Evolutionary conservation across 257 asterid species (phyloP).

Genomic region (Mentha longifolia): DNA sequence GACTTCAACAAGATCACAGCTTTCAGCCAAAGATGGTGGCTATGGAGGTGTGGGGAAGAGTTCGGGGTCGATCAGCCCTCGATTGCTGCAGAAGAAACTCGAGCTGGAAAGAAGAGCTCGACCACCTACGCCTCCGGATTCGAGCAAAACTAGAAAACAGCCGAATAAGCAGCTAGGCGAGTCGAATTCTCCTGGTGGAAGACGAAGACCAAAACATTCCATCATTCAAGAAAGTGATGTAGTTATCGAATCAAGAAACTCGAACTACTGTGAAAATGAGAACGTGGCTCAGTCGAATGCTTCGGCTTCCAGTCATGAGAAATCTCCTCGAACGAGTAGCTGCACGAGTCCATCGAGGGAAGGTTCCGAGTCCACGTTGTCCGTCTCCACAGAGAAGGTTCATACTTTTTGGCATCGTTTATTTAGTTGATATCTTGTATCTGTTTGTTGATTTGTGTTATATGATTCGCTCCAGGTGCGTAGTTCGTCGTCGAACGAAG

Average conservation of each 20-base stretch:
- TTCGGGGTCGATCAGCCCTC: slow-evolving; percentile 73
- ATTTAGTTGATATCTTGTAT: background rate
- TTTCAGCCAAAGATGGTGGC: slow-evolving; percentile 54
- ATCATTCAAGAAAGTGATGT: slow-evolving; percentile 41
- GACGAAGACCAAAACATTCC: slow-evolving; percentile 56
- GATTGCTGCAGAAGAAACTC: slow-evolving; percentile 68
- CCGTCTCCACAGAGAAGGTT: slow-evolving; percentile 55
- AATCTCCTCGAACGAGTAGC: slow-evolving; percentile 39
- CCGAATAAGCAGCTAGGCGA: slow-evolving; percentile 61
- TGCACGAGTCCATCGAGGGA: slow-evolving; percentile 27
- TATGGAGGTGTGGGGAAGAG: slow-evolving; percentile 46
- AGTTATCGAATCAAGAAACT: slow-evolving; percentile 44
- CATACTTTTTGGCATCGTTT: slow-evolving; percentile 23
- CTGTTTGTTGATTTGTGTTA: slow-evolving; percentile 30
- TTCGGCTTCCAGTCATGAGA: slow-evolving; percentile 44
- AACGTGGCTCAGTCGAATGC: slow-evolving; percentile 43
- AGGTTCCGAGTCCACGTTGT: slow-evolving; percentile 29
- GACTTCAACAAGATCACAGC: slow-evolving; percentile 53
- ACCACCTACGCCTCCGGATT: slow-evolving; percentile 75
- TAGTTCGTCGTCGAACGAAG: slow-evolving; percentile 40
- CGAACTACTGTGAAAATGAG: slow-evolving; percentile 44
- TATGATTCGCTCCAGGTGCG: slow-evolving; percentile 57
- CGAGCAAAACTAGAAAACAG: slow-evolving; percentile 58
- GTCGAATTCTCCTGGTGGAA: slow-evolving; percentile 75
- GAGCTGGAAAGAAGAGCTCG: slow-evolving; percentile 71